Evolutionary conservation across 2,329 filamentous ascomycete genomes (phyloP).

Genomic region (Periconia sp.): DNA sequence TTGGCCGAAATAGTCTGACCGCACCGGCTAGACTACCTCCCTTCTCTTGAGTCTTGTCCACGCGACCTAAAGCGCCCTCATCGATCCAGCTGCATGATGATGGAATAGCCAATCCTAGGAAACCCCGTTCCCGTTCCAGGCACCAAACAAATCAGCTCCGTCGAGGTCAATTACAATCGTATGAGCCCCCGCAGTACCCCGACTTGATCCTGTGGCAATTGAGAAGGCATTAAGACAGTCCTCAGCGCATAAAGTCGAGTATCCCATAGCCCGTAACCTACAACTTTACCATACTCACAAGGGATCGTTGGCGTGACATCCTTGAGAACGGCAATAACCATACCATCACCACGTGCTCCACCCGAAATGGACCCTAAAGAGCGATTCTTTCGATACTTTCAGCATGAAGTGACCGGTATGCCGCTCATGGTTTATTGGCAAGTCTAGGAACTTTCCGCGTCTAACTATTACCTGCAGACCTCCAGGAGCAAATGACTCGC

Average conservation of each 20-base stretch:
- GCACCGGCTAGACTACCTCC: background rate
- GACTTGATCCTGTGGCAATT: background rate
- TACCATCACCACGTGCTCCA: constrained; percentile 6
- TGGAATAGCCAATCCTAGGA: background rate
- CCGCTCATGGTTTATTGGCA: constrained; percentile 6
- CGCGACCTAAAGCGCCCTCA: background rate
- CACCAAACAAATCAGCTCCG: background rate
- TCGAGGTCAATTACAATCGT: background rate
- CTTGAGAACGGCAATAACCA: background rate
- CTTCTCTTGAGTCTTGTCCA: background rate
- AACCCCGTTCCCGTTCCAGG: background rate
- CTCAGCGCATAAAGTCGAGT: background rate
- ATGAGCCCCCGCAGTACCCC: background rate
- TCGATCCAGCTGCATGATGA: background rate
- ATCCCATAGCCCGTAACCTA: too few species aligned
- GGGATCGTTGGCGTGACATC: background rate
- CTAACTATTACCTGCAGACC: constrained; percentile 53
- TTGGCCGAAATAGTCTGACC: background rate
- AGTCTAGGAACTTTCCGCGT: background rate
- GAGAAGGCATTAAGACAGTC: background rate
- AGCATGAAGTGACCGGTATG: constrained; percentile 70
- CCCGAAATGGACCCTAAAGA: constrained; percentile 61
- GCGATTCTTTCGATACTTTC: constrained; percentile 83
- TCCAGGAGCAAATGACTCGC: constrained; percentile 74
- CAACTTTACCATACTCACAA: too few species aligned